These are phyloP conservation scores for Aspergillus ibericus DNA, from an alignment of 2,329 filamentous ascomycete species.

Conservation along the genomic window DNA sequence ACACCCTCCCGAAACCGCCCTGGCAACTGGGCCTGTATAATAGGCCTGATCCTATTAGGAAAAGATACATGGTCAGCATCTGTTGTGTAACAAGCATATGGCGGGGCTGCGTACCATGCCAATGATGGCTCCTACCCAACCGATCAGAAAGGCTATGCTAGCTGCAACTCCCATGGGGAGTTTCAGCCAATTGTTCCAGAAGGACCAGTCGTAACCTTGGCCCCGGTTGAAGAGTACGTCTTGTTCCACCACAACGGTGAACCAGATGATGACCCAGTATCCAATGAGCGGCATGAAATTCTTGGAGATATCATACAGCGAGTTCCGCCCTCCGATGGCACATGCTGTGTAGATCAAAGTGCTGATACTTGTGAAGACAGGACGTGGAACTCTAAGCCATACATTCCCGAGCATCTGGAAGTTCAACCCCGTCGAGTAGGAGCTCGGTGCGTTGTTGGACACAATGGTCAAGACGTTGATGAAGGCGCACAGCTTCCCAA, in stretches of 20 bases:
- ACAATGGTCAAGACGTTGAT: conserved; percentile 45
- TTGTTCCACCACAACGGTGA: conserved; percentile 45
- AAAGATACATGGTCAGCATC: not conserved
- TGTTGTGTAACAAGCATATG: not conserved
- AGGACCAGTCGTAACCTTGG: conserved; percentile 42
- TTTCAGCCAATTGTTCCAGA: conserved; percentile 40
- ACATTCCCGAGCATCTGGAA: conserved; percentile 45
- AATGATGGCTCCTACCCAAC: conserved; percentile 43
- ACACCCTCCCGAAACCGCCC: conserved; percentile 30
- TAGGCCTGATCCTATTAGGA: conserved; percentile 37
- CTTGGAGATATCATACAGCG: conserved; percentile 46
- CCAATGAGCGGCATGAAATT: conserved; percentile 50
- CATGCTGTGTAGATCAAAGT: conserved; percentile 46
- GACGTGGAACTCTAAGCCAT: conserved; percentile 42
- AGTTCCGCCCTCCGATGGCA: conserved; percentile 46
- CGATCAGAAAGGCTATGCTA: conserved; percentile 37
- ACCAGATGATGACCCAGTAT: conserved; percentile 48
- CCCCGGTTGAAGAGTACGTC: conserved; percentile 44
- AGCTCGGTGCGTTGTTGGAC: conserved; percentile 47
- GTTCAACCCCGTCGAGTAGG: conserved; percentile 48
- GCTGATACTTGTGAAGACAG: conserved; percentile 44
- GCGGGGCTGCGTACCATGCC: conserved; percentile 35
- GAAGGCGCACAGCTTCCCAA: conserved; percentile 47
- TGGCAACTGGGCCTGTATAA: conserved; percentile 40
- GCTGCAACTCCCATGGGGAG: conserved; percentile 46